Evolutionary conservation across 176 grass and related monocot genomes (phyloP), one percentile per base, ranked within the genome.

Genomic region (Dactylis glomerata): DNA sequence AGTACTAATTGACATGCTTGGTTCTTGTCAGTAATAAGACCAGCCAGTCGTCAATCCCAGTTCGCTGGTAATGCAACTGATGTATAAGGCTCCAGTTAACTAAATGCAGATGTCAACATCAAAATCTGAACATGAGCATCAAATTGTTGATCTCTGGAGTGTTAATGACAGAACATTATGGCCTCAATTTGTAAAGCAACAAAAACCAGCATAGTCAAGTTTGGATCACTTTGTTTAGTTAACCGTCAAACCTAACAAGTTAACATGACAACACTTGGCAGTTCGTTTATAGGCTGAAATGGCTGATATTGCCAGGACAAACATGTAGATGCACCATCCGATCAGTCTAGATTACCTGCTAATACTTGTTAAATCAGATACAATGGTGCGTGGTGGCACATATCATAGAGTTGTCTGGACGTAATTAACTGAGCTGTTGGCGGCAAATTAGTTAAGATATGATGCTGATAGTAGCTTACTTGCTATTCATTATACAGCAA

Each of bases 381-480:
- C 22, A 10, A 14, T 30, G 46, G 28, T 83, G 58, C 28, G 24
- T 62, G 31, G 50, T 87, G 81, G 59, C 76, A 51, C 58, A 54
- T 51, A 84, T 87, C 40, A 87, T 28, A 69, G 58, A 50, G 30
- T 54, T 24, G 62, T 28, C 3, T 68, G 59, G 31, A 15, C 47
- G 57, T 84, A 84, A 36, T 80, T 84, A 81, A 81, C 81, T 62
- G 57, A 91, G 69, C 87, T 70, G 85, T 87, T 91, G 68, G 31
- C 40, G 68, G 31, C 40, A 76, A 32, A 91, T 81, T 80, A 76
- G 81, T 91, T 81, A 87, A 69, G 50, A 63, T 77, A 52, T 87
- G 89, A 91, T 81, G 81, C 50, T 76, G 89, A 84, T 83, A 87
- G 85, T 87, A 51, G 76, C 68, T 69, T 68, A 87, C 68, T 73